Percentiles rank a stretch among this genome's conserved stretches.
phyloP scores from a whole-genome alignment of 495 filamentous ascomycete genomes.

The Aspergillus egyptiacus region DNA sequence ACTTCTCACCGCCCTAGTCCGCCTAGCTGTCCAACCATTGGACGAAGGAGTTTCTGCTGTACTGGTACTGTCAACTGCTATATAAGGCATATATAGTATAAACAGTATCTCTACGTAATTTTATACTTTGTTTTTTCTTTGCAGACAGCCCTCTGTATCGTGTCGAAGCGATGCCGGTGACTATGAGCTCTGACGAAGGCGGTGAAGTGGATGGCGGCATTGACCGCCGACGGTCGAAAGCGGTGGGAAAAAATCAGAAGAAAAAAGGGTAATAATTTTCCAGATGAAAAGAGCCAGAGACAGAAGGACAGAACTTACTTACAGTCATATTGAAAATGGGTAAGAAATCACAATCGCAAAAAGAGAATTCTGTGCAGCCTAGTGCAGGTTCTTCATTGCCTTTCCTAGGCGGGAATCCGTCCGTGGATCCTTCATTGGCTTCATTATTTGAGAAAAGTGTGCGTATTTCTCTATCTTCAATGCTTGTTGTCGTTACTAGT shows the following conservation, averaged over 20 bases:
- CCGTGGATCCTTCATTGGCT: conserved; percentile 69
- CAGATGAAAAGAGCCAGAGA: background rate
- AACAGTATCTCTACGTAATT: no score
- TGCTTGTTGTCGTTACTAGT: background rate
- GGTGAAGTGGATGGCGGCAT: conserved; percentile 20
- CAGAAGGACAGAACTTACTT: background rate
- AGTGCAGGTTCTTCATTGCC: conserved; percentile 21
- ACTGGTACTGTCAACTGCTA: no score
- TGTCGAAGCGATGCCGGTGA: no score
- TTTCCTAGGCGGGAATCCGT: conserved; percentile 31
- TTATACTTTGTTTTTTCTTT: no score
- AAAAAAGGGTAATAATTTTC: conserved; percentile 28
- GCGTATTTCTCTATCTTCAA: conserved; percentile 33
- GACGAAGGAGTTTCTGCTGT: no score
- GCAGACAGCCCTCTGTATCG: no score
- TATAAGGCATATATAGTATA: no score
- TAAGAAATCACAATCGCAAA: conserved; percentile 38
- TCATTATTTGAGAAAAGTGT: conserved; percentile 80
- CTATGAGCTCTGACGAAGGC: background rate
- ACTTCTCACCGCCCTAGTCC: conserved; percentile 28
- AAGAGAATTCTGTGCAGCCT: conserved; percentile 17
- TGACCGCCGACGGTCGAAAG: conserved; percentile 26
- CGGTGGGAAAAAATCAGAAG: conserved; percentile 18
- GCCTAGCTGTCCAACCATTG: no score
- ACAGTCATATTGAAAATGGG: conserved; percentile 28